Evolutionary conservation across 768 basidiomycete species (phyloP).

Genomic region (Mycena galopus): DNA sequence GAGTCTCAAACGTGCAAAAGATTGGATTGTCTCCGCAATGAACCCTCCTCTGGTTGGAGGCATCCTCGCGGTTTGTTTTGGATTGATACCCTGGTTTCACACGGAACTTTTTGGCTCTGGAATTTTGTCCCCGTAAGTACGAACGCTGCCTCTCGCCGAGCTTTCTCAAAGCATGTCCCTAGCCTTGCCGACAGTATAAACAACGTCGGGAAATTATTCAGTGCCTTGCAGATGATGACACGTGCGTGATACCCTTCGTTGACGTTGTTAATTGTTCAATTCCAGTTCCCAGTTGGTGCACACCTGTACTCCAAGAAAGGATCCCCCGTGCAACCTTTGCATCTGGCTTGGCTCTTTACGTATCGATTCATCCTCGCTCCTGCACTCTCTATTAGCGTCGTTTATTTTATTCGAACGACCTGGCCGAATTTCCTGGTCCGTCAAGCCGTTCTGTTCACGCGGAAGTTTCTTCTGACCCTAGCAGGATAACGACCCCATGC

Average conservation of each 20-base stretch:
- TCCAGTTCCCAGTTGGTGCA: constrained; percentile 18
- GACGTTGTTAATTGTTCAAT: neutral
- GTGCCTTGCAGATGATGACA: constrained; percentile 36
- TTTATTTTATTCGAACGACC: constrained; percentile 28
- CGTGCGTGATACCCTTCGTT: constrained; percentile 1
- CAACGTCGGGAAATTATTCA: constrained; percentile 35
- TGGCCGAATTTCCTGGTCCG: constrained; percentile 33
- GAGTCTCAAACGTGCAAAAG: neutral
- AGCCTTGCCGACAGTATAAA: constrained; percentile 33
- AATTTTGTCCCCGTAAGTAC: constrained; percentile 29
- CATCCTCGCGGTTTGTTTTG: constrained; percentile 28
- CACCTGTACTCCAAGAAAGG: constrained; percentile 36
- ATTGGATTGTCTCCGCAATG: constrained; percentile 16
- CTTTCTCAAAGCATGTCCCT: neutral
- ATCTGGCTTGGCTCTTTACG: constrained; percentile 34
- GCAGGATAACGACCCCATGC: constrained; percentile 33
- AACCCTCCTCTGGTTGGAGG: constrained; percentile 35
- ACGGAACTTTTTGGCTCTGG: constrained; percentile 35
- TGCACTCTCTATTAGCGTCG: constrained; percentile 31
- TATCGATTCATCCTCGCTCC: constrained; percentile 35
- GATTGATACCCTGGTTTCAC: constrained; percentile 34
- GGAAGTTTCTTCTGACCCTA: neutral
- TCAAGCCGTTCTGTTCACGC: neutral
- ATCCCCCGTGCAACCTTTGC: constrained; percentile 3
- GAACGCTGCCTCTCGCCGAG: neutral